Evolutionary conservation across 192 early-diverging fungal genomes (phyloP).

Genomic region (Paraglomus occultum): DNA sequence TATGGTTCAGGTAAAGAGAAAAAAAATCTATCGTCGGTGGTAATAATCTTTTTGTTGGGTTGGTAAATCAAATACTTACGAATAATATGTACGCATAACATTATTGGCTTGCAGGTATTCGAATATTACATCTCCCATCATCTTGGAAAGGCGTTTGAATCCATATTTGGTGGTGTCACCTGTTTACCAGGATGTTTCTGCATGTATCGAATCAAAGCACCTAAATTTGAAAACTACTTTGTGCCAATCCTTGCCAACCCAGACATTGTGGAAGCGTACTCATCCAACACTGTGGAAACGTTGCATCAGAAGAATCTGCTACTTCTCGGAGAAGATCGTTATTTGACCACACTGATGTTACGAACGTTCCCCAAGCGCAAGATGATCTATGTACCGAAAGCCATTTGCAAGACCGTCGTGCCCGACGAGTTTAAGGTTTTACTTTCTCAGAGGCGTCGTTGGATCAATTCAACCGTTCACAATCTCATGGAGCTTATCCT

Average conservation of each 20-base stretch:
- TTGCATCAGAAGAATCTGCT: constrained; percentile 85
- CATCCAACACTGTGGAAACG: constrained; percentile 76
- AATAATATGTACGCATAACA: too few relatives aligned
- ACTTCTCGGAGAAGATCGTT: constrained; percentile 86
- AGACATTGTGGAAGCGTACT: constrained; percentile 79
- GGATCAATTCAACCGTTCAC: constrained; percentile 95
- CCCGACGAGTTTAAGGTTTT: constrained; percentile 80
- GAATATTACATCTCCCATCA: constrained; percentile 99
- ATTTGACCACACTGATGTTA: constrained; percentile 83
- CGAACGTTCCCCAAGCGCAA: constrained; percentile 82
- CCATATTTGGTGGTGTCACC: constrained; percentile 95
- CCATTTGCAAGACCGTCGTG: constrained; percentile 81
- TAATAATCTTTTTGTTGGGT: too few relatives aligned
- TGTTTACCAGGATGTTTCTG: constrained; percentile 98
- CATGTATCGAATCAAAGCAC: constrained; percentile 94
- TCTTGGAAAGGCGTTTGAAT: constrained; percentile 91
- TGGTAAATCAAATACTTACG: too few relatives aligned
- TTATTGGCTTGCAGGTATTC: constrained; percentile 81
- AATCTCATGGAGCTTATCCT: constrained; percentile 84
- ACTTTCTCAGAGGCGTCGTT: constrained; percentile 87
- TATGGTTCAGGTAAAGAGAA: constrained; percentile 70
- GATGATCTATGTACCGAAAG: constrained; percentile 85
- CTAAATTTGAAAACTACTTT: constrained; percentile 62
- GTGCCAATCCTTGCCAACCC: constrained; percentile 88
- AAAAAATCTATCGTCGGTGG: too few relatives aligned